A percentile compares a stretch with the other conserved stretches of the same genome.
These are phyloP conservation scores for Solanum neorickii DNA, from an alignment of 257 asterid species.

Conservation along the genomic window DNA sequence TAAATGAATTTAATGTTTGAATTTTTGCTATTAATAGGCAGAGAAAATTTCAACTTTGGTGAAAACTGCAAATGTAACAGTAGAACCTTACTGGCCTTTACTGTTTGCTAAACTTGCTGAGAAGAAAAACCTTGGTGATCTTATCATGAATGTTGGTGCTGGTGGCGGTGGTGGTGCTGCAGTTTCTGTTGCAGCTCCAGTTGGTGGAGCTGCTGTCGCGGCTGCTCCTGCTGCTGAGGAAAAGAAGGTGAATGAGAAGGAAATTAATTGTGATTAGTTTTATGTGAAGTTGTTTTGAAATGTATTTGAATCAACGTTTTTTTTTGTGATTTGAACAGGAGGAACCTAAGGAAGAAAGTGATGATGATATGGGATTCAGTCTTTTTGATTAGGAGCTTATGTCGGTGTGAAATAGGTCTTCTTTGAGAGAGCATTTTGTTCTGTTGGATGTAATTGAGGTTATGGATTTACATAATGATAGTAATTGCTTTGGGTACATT, in stretches of 20 bases:
- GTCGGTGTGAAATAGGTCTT: not conserved
- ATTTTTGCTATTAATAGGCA: constrained; percentile 20
- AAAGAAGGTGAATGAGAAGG: constrained; percentile 25
- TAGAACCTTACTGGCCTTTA: constrained; percentile 71
- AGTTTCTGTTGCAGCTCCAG: constrained; percentile 30
- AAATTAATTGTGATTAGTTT: not conserved
- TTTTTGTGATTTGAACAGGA: constrained; percentile 11
- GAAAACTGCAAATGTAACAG: constrained; percentile 45
- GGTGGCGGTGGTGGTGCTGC: constrained; percentile 53
- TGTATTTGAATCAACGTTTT: not conserved
- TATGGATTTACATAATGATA: not conserved
- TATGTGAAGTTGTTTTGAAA: not conserved
- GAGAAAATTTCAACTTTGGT: constrained; percentile 45
- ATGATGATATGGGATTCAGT: constrained; percentile 42
- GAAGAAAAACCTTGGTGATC: constrained; percentile 52
- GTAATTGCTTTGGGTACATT: not conserved
- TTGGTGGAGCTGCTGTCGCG: constrained; percentile 36
- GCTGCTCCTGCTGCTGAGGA: constrained; percentile 38
- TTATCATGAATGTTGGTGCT: constrained; percentile 44
- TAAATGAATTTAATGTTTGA: not conserved
- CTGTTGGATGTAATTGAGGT: not conserved
- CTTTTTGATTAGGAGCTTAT: constrained; percentile 26
- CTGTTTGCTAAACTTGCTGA: constrained; percentile 58
- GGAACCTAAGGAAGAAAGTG: constrained; percentile 45
- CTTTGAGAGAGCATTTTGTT: not conserved